Base-by-base conservation (phyloP, 2,329 filamentous ascomycete species). In the Mycosphaerella sp. region DNA sequence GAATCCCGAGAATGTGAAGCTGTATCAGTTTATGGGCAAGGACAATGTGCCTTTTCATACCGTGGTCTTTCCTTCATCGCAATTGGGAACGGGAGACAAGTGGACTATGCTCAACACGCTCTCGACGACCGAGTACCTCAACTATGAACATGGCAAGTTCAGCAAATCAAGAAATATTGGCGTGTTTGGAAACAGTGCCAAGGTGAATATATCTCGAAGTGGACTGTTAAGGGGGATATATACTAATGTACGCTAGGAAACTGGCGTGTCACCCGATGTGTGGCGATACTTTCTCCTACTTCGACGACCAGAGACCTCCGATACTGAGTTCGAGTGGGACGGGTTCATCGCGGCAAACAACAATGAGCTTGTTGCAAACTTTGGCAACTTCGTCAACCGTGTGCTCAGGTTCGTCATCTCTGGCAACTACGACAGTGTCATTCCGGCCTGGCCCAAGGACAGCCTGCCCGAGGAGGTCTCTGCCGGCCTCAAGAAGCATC, bases 11-110 rank as follows among this genome's bases (percentile, higher is more conserved):
- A 78, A 95, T 30, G 89, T 96, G 42, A 80, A 85, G 65, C 79
- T 96, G 10, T 95, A 93, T 70, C 90, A 96, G 73, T 94, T 96
- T 76, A 87, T 95, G 81, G 90, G 90, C 72, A 96, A 95, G 69
- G 87, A 91, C 69, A 90, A 91, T 60, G 86, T 88, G 13, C 82
- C 82, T 6, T 93, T 91, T 76, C 89, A 95, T 73, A 87, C 86
- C 40, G 87, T 95, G 64, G 89, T 95, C 66, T 96, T 95, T 76
- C 91, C 91, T 1, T 87, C 81, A 27, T 89, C 84, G 37, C 86
- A 95, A 68, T 77, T 96, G 9, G 90, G 90, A 51, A 91, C 89
- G 0, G 76, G 79, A 40, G 85, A 95, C 61, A 83, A 84, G 57
- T 96, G 90, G 90, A 95, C 89, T 43, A 87, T 85, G 80, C 79